Conservation (phyloP, 768 basidiomycete species). For the Baorangia bicolor region DNA sequence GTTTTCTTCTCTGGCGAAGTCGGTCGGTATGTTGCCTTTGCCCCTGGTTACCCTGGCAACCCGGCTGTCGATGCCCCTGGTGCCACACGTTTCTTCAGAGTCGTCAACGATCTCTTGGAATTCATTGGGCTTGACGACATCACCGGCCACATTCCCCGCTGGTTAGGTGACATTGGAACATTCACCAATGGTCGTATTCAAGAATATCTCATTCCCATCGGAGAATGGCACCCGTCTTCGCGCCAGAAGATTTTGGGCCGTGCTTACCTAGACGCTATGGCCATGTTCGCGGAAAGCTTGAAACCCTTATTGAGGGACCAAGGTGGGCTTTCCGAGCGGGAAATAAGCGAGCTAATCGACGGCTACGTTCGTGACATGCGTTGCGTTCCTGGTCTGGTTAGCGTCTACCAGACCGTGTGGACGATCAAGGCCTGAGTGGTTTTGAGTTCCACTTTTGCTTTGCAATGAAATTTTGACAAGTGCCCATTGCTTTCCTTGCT, state of each 20-base stretch:
- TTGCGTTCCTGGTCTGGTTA: slow-evolving; percentile 46
- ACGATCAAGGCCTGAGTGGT: slow-evolving; percentile 32
- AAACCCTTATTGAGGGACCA: slow-evolving; percentile 45
- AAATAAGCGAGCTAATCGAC: slow-evolving; percentile 39
- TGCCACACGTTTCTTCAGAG: slow-evolving; percentile 33
- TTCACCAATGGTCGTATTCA: slow-evolving; percentile 43
- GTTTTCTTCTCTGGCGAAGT: slow-evolving; percentile 68
- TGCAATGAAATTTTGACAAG: not conserved
- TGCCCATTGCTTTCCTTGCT: not conserved
- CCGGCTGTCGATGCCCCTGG: slow-evolving; percentile 25
- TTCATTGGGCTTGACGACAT: slow-evolving; percentile 40
- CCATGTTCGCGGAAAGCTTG: slow-evolving; percentile 47
- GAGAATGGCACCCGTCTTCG: slow-evolving; percentile 47
- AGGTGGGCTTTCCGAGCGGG: slow-evolving; percentile 35
- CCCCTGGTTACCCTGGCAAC: slow-evolving; percentile 30
- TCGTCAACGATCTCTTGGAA: slow-evolving; percentile 42
- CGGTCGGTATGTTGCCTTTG: slow-evolving; percentile 43
- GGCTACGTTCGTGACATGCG: slow-evolving; percentile 49
- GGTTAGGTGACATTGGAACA: slow-evolving; percentile 35
- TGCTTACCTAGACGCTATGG: slow-evolving; percentile 39
- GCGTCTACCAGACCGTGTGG: slow-evolving; percentile 50
- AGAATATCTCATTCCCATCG: slow-evolving; percentile 50
- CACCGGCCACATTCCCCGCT: slow-evolving; percentile 36
- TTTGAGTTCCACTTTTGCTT: not conserved
- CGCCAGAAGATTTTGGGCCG: slow-evolving; percentile 40